These are phyloP conservation scores for Rhododendron griersonianum DNA, from an alignment of 148 eudicot species.

Conservation along the genomic window DNA sequence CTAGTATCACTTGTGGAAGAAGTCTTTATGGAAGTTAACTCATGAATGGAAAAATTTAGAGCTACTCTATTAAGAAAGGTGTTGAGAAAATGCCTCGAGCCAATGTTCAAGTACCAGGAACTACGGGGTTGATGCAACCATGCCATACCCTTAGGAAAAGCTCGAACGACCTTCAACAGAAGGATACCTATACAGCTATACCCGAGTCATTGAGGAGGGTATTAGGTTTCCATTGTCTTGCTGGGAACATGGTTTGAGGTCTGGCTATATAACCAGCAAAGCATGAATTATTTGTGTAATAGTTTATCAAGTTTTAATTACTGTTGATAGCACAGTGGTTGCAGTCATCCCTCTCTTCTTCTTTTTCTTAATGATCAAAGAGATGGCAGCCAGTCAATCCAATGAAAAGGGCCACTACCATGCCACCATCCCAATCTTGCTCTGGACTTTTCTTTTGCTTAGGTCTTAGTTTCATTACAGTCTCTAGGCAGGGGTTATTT, in stretches of 20 bases:
- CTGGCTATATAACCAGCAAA: background rate
- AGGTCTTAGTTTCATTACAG: background rate
- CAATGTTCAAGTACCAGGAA: too few species aligned
- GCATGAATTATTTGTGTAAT: background rate
- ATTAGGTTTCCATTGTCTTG: background rate
- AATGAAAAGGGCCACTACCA: background rate
- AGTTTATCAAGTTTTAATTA: background rate
- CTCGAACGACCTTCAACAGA: too few species aligned
- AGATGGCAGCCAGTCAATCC: background rate
- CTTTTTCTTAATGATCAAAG: background rate
- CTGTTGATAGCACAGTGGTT: background rate
- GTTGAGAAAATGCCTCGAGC: background rate
- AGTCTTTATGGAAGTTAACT: background rate
- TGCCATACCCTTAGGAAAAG: too few species aligned
- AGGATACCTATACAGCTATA: too few species aligned
- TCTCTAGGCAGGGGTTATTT: background rate
- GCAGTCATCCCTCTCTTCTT: background rate
- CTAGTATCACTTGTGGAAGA: background rate
- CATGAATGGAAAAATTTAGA: background rate
- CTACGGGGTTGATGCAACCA: too few species aligned
- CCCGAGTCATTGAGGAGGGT: background rate
- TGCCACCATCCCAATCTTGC: background rate
- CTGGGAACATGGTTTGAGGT: background rate
- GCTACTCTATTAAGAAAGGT: background rate
- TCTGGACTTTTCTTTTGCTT: background rate